Evolutionary conservation across 805 yeast genomes (phyloP).

Genomic region (Myxozyma neotropica): DNA sequence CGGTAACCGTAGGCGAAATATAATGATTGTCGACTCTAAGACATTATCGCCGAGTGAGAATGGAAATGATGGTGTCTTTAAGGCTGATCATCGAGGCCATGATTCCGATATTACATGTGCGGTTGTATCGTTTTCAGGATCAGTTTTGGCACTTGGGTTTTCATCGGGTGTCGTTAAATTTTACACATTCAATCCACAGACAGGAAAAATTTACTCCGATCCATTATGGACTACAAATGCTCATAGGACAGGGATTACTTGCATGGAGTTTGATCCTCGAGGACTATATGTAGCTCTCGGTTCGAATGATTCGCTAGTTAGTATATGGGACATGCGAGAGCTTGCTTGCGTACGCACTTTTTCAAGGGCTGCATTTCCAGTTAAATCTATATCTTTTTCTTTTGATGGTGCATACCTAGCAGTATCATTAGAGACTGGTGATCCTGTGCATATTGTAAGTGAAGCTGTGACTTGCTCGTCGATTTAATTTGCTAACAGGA

Average conservation of each 20-base stretch:
- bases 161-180: constrained; percentile 51
- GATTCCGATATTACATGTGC: constrained; percentile 38
- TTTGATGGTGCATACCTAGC: constrained; percentile 53
- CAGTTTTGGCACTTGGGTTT: constrained; percentile 51
- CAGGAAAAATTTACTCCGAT: constrained; percentile 8
- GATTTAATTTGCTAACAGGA: background rate
- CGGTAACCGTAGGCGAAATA: background rate
- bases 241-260: constrained; percentile 56
- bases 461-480: too few species aligned
- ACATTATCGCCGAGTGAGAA: constrained; percentile 1
- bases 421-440: constrained; percentile 49
- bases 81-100: constrained; percentile 31
- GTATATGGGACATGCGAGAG: constrained; percentile 52
- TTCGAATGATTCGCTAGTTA: constrained; percentile 58
- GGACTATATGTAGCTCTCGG: constrained; percentile 58
- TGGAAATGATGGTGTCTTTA: background rate
- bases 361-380: constrained; percentile 41
- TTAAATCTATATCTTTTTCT: constrained; percentile 47
- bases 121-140: constrained; percentile 44
- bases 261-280: constrained; percentile 54
- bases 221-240: constrained; percentile 41
- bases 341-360: constrained; percentile 46
- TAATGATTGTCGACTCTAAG: background rate
- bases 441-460: constrained; percentile 47
- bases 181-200: constrained; percentile 24